These are phyloP conservation scores for Peniophora sp. DNA, from an alignment of 1,284 basidiomycete genomes.

Conservation along the genomic window DNA sequence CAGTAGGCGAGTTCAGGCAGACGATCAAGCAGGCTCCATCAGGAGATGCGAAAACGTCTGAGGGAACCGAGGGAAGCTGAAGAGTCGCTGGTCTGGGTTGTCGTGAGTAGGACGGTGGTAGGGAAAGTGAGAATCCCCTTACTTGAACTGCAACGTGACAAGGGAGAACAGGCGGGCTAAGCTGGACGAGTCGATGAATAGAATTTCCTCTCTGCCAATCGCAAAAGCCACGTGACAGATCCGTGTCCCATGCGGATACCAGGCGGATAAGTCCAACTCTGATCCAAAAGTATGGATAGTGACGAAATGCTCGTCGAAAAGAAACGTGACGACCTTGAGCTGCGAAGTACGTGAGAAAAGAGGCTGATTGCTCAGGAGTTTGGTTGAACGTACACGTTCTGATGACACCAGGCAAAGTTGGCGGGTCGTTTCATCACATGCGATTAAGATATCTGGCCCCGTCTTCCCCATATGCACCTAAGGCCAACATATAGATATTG, in stretches of 20 bases:
- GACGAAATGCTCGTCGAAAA: slow-evolving; percentile 35
- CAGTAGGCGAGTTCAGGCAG: slow-evolving; percentile 16
- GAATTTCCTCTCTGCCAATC: slow-evolving; percentile 38
- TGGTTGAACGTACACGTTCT: too few species aligned
- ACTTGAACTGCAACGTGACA: slow-evolving; percentile 44
- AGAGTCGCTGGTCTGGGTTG: slow-evolving; percentile 37
- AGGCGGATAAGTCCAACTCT: slow-evolving; percentile 29
- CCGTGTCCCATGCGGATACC: slow-evolving; percentile 27
- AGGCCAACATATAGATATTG: too few species aligned
- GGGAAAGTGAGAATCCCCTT: slow-evolving; percentile 1
- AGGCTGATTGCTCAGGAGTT: neutral
- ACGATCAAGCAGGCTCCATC: slow-evolving; percentile 46
- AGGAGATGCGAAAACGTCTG: slow-evolving; percentile 32
- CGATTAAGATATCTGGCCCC: slow-evolving; percentile 31
- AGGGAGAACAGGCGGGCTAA: slow-evolving; percentile 42
- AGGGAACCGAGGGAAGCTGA: slow-evolving; percentile 26
- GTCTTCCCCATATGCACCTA: slow-evolving; percentile 30
- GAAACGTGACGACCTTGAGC: slow-evolving; percentile 34
- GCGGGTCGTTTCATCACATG: slow-evolving; percentile 43
- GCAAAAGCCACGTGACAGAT: slow-evolving; percentile 32
- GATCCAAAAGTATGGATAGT: slow-evolving; percentile 28
- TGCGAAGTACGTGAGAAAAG: slow-evolving; percentile 9
- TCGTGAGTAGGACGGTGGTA: neutral
- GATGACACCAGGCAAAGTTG: slow-evolving; percentile 22
- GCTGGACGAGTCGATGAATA: slow-evolving; percentile 33